Base-by-base conservation (phyloP, 2,329 filamentous ascomycete species). In the Fusarium sp. region DNA sequence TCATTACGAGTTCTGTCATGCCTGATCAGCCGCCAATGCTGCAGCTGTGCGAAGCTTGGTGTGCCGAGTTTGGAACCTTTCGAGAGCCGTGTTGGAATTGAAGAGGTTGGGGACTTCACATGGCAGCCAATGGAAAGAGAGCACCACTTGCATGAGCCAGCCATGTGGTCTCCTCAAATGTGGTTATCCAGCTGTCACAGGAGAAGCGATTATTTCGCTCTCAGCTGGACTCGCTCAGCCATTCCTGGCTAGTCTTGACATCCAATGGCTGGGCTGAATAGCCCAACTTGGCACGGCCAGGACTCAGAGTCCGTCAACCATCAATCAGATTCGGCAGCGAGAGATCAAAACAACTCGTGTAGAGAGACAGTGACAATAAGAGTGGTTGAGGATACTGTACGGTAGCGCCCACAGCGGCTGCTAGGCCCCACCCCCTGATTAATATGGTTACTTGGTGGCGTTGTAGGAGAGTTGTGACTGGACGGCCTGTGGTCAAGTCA, bases 1-100 rank as follows among this genome's bases (percentile, higher is more conserved):
- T 74, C 58, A 71, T 69, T 70, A 71, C 73, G 66, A 73, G 50
- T 66, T 63, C 53, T 49, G 49, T 58, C 62, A 74, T 71, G 69
- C 63, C 68, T 73, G 64, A 68, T 71, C 60, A 56, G 54, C 65
- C 53, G 63, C 69, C 64, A 58, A 40, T 46, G 51, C 65, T 73
- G 70, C 68, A 73, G 69, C 62, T 71, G 64, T 57, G 58, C 39
- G 62, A 64, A 63, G 53, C 62, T 72, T 67, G 56, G 63, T 52
- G 50, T 53, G 57, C 60, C 45, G 39, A 45, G 48, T 57, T 58
- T 51, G 42, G 63, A 48, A 44, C 56, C 20, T 58, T 62, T 64
- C 34, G 36, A 59, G 45, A 54, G 52, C 48, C 33, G 38, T 31
- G 28, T 20, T 64, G 48, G 58, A 72, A 68, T 69, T 62, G 65